Evolutionary conservation across 768 basidiomycete genomes (phyloP).

Genomic region (Tremella yokohamensis): DNA sequence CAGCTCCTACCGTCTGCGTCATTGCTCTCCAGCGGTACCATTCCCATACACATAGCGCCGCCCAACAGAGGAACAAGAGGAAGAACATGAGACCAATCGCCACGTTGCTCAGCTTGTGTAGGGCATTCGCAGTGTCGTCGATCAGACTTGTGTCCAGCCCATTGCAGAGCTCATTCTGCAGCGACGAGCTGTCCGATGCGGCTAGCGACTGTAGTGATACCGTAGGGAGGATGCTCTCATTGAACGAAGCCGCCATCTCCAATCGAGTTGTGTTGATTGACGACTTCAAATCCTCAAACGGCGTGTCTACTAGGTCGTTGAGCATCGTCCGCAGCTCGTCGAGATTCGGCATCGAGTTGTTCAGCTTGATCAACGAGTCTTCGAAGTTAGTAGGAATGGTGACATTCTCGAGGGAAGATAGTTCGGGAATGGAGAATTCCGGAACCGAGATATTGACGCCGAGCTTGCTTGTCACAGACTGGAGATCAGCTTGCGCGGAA

Average conservation of each 20-base stretch:
- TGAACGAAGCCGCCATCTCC: conserved; percentile 61
- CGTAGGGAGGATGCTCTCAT: conserved; percentile 69
- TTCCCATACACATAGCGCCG: conserved; percentile 69
- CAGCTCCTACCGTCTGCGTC: conserved; percentile 36
- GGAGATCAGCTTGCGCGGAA: neutral
- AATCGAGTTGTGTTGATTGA: conserved; percentile 85
- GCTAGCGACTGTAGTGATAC: conserved; percentile 53
- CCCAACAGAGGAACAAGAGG: conserved; percentile 69
- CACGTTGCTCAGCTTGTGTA: conserved; percentile 76
- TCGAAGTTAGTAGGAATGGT: conserved; percentile 74
- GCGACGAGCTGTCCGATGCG: conserved; percentile 19
- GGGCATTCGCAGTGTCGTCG: conserved; percentile 74
- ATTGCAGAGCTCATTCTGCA: conserved; percentile 61
- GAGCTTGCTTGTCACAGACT: conserved; percentile 60
- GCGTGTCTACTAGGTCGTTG: conserved; percentile 58
- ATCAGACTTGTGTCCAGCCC: conserved; percentile 76
- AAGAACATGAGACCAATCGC: conserved; percentile 70
- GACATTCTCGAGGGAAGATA: conserved; percentile 71
- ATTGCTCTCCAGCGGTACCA: conserved; percentile 75
- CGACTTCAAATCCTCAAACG: conserved; percentile 80
- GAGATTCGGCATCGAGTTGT: conserved; percentile 73
- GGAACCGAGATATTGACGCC: conserved; percentile 62
- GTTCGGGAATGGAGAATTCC: conserved; percentile 69
- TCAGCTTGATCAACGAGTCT: conserved; percentile 69
- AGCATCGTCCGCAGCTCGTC: conserved; percentile 71